Conservation (phyloP, 2,329 filamentous ascomycete genomes). For the Zalaria obscura region DNA sequence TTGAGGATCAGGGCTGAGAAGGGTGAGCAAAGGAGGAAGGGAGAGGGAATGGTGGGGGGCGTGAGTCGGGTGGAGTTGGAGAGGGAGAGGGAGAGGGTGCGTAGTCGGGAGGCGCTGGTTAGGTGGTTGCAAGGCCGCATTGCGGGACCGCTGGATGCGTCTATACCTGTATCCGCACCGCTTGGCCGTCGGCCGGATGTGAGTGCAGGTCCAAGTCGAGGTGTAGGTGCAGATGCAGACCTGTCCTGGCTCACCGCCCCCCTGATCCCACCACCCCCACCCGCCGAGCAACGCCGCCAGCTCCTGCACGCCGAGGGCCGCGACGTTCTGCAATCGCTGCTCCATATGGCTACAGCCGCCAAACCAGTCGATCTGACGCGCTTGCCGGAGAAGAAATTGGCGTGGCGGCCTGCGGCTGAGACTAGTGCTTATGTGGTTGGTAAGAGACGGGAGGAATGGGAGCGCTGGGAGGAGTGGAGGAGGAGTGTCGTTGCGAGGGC, state of each 20-base stretch:
- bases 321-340: constrained; percentile 49
- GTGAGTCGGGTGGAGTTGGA: constrained; percentile 57
- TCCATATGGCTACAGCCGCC: constrained; percentile 44
- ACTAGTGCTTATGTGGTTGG: constrained; percentile 55
- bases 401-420: constrained; percentile 50
- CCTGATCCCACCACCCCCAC: constrained; percentile 30
- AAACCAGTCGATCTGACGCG: constrained; percentile 45
- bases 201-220: no score
- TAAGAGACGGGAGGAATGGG: constrained; percentile 50
- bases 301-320: constrained; percentile 47
- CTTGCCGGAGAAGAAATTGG: constrained; percentile 45
- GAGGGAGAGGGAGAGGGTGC: constrained; percentile 54
- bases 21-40: constrained; percentile 37
- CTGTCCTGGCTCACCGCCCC: constrained; percentile 20
- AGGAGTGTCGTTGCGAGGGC: constrained; percentile 12
- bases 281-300: constrained; percentile 24
- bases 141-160: constrained; percentile 8
- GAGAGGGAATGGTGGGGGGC: constrained; percentile 40
- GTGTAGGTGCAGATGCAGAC: constrained; percentile 10
- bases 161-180: no score
- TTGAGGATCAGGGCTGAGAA: constrained; percentile 50
- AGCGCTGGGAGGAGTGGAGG: constrained; percentile 25
- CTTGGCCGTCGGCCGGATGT: no score
- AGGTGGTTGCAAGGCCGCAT: constrained; percentile 56
- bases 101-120: constrained; percentile 48